Evolutionary conservation across 805 yeast genomes (phyloP), one percentile per base, ranked within the genome.

Genomic region (Hanseniaspora lachancei): DNA sequence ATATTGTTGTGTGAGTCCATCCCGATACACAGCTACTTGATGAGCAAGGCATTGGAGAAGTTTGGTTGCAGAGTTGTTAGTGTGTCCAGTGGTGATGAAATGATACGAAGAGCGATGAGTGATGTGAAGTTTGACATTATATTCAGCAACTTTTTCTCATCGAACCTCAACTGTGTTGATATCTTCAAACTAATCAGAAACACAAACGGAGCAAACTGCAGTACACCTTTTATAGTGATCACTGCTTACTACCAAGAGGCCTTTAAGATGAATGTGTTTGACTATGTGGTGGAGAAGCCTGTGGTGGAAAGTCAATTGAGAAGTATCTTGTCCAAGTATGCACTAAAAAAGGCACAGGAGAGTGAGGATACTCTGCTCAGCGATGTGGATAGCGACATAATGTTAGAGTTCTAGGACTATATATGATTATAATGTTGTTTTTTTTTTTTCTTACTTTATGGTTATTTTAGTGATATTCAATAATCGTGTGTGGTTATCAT

Each of bases 1-100:
- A 81, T 89, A 5, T 71, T 91, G 47, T 72, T 88, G 15, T 89
- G 96, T 68, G 96, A 88, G 62, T 88, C 93, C 2, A 86, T 86
- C 58, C 93, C 96, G 0, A 84, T 84, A 57, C 82, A 86, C 61
- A 70, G 95, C 49, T 86, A 78, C 62, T 74, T 86, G 15, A 76
- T 83, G 29, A 76, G 80, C 44, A 78, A 76, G 57, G 74, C 82
- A 59, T 71, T 91, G 57, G 86, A 80, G 58, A 74, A 75, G 53
- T 64, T 81, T 24, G 95, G 95, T 0, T 88, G 95, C 69, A 79
- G 82, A 13, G 95, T 88, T 9, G 85, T 86, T 5, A 73, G 85
- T 2, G 84, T 86, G 7, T 72, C 81, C 0, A 81, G 81, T 57
- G 96, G 95, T 1, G 91, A 88, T 58, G 96, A 89, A 58, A 73